Conservation (phyloP, 768 basidiomycete species). For the Artomyces pyxidatus region DNA sequence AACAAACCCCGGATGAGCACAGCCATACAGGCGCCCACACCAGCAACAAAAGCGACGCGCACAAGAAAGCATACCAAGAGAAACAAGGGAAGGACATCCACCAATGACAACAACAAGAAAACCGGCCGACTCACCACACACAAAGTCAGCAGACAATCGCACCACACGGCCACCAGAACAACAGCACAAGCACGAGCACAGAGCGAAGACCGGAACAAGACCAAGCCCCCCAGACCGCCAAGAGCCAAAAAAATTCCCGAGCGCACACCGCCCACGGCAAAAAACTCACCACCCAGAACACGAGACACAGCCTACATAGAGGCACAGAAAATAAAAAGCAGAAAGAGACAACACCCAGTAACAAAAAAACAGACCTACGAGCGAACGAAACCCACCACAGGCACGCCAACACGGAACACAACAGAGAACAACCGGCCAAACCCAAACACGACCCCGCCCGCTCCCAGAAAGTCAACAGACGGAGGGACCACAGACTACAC, state of each 20-base stretch:
- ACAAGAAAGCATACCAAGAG: constrained; percentile 81
- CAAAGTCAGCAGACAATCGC: too few relatives aligned
- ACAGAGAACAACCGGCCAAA: constrained; percentile 95
- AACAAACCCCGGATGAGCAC: constrained; percentile 83
- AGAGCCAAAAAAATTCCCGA: constrained; percentile 96
- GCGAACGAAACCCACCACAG: constrained; percentile 72
- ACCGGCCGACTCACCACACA: too few relatives aligned
- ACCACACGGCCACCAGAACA: too few relatives aligned
- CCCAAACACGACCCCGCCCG: constrained; percentile 70
- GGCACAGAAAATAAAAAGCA: constrained; percentile 48
- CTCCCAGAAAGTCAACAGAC: too few relatives aligned
- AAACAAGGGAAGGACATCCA: too few relatives aligned
- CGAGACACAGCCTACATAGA: constrained; percentile 77
- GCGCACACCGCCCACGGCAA: constrained; percentile 68
- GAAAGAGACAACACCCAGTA: constrained; percentile 62
- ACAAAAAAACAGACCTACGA: constrained; percentile 67
- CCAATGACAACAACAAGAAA: too few relatives aligned
- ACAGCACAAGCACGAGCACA: constrained; percentile 35
- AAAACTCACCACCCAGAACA: constrained; percentile 98
- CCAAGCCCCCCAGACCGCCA: constrained; percentile 80
- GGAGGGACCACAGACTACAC: too few relatives aligned
- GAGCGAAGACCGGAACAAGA: constrained; percentile 85
- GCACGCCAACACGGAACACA: constrained; percentile 54
- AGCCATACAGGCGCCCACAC: constrained; percentile 75
- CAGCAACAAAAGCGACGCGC: constrained; percentile 88